Conservation (phyloP, 2,329 filamentous ascomycete genomes). For the Hymenoscyphus fructigenus region DNA sequence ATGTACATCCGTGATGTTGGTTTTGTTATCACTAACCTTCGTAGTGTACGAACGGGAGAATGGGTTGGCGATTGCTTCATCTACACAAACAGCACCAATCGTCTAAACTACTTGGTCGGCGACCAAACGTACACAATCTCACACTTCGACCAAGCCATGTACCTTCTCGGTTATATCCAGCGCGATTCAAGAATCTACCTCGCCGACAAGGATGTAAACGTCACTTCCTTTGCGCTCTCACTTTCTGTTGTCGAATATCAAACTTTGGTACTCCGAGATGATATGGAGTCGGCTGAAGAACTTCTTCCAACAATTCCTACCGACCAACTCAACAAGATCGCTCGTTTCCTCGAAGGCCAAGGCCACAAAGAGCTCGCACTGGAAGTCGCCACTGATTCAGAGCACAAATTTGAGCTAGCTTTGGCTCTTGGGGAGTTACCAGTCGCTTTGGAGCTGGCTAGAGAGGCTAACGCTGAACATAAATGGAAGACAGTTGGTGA, state of each 20-base stretch:
- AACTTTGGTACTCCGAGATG: conserved; percentile 88
- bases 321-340: conserved; percentile 98
- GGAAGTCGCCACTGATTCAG: conserved; percentile 88
- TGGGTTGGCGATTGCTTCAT: conserved; percentile 99
- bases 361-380: conserved; percentile 95
- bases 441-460: conserved; percentile 81
- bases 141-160: conserved; percentile 94
- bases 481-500: conserved; percentile 99
- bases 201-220: conserved; percentile 90
- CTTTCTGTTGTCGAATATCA: conserved; percentile 95
- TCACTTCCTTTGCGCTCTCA: conserved; percentile 87
- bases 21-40: conserved; percentile 25
- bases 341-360: conserved; percentile 94
- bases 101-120: conserved; percentile 94
- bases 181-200: conserved; percentile 94
- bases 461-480: conserved; percentile 83
- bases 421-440: conserved; percentile 79
- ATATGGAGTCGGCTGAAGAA: conserved; percentile 88
- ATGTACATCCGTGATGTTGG: conserved; percentile 31
- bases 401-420: conserved; percentile 95
- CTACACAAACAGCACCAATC: conserved; percentile 96
- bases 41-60: conserved; percentile 83
- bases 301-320: conserved; percentile 79
- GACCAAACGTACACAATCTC: conserved; percentile 98
- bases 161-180: conserved; percentile 91